Percentiles rank a stretch among this genome's conserved stretches.
phyloP scores from a whole-genome alignment of 1,139 yeast species.

The Magnusiomyces ingens region DNA sequence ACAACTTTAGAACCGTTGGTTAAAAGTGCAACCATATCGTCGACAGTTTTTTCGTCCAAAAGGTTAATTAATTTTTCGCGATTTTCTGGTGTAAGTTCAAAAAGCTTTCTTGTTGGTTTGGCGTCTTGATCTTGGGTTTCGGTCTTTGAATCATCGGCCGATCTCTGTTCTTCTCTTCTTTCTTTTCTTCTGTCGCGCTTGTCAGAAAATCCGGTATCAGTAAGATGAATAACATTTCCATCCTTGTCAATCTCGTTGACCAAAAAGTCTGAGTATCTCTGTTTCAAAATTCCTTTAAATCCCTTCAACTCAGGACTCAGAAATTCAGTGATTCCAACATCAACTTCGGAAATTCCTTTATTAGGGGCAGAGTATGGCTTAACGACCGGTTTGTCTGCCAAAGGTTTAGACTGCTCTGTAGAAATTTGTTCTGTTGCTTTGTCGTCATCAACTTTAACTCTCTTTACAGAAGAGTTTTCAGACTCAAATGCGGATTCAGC shows the following conservation, averaged over 20 bases:
- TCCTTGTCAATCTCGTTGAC: constrained; percentile 75
- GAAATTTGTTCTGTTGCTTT: background rate
- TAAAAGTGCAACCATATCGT: constrained; percentile 48
- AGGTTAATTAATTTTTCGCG: constrained; percentile 40
- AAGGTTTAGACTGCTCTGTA: background rate
- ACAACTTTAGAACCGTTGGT: constrained; percentile 53
- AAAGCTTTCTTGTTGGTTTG: constrained; percentile 13
- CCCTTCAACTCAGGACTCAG: constrained; percentile 53
- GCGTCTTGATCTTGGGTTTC: constrained; percentile 10
- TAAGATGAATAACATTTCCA: constrained; percentile 67
- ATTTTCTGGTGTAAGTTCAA: constrained; percentile 22
- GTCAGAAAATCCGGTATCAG: constrained; percentile 64
- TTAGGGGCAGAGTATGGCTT: constrained; percentile 14
- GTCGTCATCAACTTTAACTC: background rate
- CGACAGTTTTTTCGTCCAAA: constrained; percentile 56
- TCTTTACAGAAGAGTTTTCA: background rate
- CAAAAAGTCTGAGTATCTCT: constrained; percentile 87
- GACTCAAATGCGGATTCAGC: background rate
- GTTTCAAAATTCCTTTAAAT: constrained; percentile 73
- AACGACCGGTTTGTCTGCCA: background rate
- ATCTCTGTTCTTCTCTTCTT: constrained; percentile 31
- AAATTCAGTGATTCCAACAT: constrained; percentile 80
- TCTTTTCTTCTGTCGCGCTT: constrained; percentile 48
- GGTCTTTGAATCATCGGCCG: constrained; percentile 18
- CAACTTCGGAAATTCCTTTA: constrained; percentile 47